Base-by-base conservation (phyloP, 257 asterid genomes). In the Prunella vulgaris region DNA sequence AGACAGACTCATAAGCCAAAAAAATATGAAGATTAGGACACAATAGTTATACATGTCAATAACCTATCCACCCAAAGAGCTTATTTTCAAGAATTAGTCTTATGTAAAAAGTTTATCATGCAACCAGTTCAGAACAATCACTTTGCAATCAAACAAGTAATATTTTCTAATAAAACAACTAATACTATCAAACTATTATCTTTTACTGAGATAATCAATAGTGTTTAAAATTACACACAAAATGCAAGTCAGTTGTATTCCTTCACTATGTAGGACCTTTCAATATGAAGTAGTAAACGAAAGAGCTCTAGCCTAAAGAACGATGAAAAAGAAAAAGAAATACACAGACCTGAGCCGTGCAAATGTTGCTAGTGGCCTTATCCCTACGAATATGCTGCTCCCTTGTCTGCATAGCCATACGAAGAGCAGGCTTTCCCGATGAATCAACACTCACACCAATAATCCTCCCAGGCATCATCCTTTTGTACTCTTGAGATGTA, bases 321-420 rank as follows among this genome's bases (percentile, higher is more conserved):
- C 12, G 65, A 14, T 1, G 7, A 33, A 4, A 60, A 38, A 4
- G 33, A 66, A 1, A 18, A 22, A 62, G 2, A 8, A 51, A 60
- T 15, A 24, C 13, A 60, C 77, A 71, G 54, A 91, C 99, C 90
- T 94, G 99, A 74, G 99, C 97, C 0, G 99, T 94, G 85, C 99
- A 94, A 77, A 94, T 94, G 82, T 94, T 94, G 86, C 99, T 94
- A 0, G 97, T 94, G 51, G 99, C 99, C 88, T 94, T 94, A 70
- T 94, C 99, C 76, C 99, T 77, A 4, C 99, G 96, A 73, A 94
- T 94, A 70, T 94, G 99, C 77, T 94, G 99, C 85, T 94, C 97
- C 86, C 99, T 83, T 3, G 99, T 94, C 86, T 94, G 99, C 99
- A 94, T 94, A n/a, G 99, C 99, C 99, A 94, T 91, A 15, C 99